Conservation (phyloP, 768 basidiomycete genomes). For the Mycena haematopus region DNA sequence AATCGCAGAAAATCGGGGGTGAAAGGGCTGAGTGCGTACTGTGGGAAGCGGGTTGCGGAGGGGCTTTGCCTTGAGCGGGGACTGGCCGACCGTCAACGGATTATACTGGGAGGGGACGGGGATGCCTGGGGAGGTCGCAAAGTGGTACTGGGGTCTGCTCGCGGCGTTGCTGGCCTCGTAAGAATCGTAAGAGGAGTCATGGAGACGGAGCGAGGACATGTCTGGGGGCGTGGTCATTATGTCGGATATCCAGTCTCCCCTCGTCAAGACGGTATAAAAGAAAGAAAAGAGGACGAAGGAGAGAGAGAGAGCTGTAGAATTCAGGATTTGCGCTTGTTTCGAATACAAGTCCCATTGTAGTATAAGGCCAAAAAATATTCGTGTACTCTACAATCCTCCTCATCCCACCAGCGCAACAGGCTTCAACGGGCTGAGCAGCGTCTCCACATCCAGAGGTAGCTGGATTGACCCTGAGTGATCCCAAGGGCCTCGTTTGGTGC, state of each 20-base stretch:
- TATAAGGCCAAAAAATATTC: background rate
- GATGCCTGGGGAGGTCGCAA: constrained; percentile 63
- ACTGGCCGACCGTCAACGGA: constrained; percentile 63
- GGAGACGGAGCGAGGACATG: constrained; percentile 80
- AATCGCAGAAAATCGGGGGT: constrained; percentile 31
- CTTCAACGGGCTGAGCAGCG: constrained; percentile 51
- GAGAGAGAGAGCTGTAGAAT: background rate
- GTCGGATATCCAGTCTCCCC: constrained; percentile 31
- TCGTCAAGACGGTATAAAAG: constrained; percentile 42
- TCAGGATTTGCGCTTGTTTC: background rate
- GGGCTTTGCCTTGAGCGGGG: constrained; percentile 79
- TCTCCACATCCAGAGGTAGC: constrained; percentile 52
- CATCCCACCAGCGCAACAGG: constrained; percentile 45
- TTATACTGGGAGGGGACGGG: constrained; percentile 64
- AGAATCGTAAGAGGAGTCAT: constrained; percentile 74
- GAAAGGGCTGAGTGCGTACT: constrained; percentile 51
- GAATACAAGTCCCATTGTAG: background rate
- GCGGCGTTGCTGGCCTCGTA: constrained; percentile 68
- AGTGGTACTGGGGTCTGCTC: constrained; percentile 71
- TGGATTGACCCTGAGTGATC: constrained; percentile 57
- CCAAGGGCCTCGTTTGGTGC: constrained; percentile 58
- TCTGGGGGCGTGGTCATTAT: constrained; percentile 89
- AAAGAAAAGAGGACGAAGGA: constrained; percentile 32
- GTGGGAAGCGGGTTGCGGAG: constrained; percentile 74
- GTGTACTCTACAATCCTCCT: background rate